These are phyloP conservation scores for Penicillium pancosmium DNA, from an alignment of 495 filamentous ascomycete species.

Conservation along the genomic window DNA sequence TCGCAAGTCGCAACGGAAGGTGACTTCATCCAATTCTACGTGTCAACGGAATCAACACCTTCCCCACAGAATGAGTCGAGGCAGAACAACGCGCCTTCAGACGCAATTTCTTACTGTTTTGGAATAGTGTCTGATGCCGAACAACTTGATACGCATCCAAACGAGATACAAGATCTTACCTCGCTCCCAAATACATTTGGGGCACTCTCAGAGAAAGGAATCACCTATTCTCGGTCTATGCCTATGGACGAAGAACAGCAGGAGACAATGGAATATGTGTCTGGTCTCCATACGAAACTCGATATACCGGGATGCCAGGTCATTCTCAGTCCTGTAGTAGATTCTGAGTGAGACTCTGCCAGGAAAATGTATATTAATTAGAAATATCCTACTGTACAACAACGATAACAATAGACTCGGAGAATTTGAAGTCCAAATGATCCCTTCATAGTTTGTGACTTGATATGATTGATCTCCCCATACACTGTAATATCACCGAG, in stretches of 20 bases:
- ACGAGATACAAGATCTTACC: slow-evolving; percentile 24
- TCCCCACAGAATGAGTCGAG: not conserved
- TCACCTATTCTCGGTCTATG: slow-evolving; percentile 41
- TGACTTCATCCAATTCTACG: slow-evolving; percentile 54
- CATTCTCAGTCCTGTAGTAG: slow-evolving; percentile 21
- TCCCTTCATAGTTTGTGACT: no score
- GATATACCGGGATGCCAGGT: slow-evolving; percentile 45
- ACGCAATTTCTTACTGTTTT: slow-evolving; percentile 31
- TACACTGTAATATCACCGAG: no score
- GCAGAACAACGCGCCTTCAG: slow-evolving; percentile 1
- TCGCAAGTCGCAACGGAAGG: slow-evolving; percentile 50
- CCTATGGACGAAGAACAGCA: not conserved
- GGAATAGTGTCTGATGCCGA: slow-evolving; percentile 37
- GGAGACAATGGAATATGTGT: slow-evolving; percentile 4
- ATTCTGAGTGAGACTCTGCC: not conserved
- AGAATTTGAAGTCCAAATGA: no score
- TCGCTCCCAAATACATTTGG: slow-evolving; percentile 45
- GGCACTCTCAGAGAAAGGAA: slow-evolving; percentile 52
- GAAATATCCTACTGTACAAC: not conserved
- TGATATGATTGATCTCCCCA: no score
- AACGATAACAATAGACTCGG: no score
- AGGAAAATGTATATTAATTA: not conserved
- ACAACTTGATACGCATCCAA: slow-evolving; percentile 4
- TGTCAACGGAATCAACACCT: slow-evolving; percentile 31
- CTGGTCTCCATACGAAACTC: slow-evolving; percentile 40